Conservation (phyloP, 2,329 filamentous ascomycete species). For the Orbilia ellipsospora region DNA sequence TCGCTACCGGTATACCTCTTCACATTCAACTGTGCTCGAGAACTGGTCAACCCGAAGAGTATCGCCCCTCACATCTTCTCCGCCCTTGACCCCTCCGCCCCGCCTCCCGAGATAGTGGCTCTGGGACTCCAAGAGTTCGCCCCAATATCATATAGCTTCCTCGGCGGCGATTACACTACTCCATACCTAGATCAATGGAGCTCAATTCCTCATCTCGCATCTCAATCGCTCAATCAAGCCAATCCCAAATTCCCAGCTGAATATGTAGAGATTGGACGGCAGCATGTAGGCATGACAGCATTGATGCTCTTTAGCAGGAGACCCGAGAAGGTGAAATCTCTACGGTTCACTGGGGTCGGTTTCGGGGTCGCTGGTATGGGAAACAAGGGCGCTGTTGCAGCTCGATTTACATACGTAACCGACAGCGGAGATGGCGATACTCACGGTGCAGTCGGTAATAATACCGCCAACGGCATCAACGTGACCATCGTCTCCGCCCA, state of each 20-base stretch:
- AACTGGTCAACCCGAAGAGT: constrained; percentile 29
- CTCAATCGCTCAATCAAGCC: constrained; percentile 62
- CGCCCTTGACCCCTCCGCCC: constrained; percentile 66
- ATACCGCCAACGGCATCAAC: constrained; percentile 65
- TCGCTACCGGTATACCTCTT: constrained; percentile 63
- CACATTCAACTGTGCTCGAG: constrained; percentile 49
- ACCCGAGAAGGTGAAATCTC: constrained; percentile 69
- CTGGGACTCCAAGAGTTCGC: constrained; percentile 86
- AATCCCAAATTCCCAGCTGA: constrained; percentile 60
- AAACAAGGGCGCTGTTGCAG: constrained; percentile 91
- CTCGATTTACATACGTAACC: constrained; percentile 73
- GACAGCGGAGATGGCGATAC: constrained; percentile 58
- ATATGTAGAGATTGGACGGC: constrained; percentile 77
- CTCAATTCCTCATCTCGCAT: constrained; percentile 76
- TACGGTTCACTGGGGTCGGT: constrained; percentile 84
- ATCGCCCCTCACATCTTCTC: constrained; percentile 71
- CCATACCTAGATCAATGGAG: constrained; percentile 80
- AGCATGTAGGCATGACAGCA: constrained; percentile 88
- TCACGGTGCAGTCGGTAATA: not conserved
- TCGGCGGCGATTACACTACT: constrained; percentile 81
- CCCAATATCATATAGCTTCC: constrained; percentile 83
- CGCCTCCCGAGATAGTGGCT: constrained; percentile 75
- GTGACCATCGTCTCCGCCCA: constrained; percentile 90
- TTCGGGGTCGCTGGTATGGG: constrained; percentile 89
- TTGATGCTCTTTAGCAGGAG: constrained; percentile 84